phyloP scores from a whole-genome alignment of 2,329 filamentous ascomycete species.

The Aspergillus pseudoterreus region DNA sequence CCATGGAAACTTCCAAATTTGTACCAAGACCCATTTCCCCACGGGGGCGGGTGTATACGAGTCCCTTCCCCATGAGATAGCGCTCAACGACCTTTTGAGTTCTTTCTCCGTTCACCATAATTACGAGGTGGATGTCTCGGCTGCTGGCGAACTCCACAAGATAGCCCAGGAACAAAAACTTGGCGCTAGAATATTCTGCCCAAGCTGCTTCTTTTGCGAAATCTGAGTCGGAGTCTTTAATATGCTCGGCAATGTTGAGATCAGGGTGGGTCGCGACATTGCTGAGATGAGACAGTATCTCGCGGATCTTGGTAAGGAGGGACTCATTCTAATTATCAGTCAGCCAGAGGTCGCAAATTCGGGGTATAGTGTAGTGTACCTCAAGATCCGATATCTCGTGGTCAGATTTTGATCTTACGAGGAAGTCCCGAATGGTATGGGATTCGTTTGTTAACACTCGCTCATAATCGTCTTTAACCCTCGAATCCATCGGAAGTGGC shows the following conservation, averaged over 20 bases:
- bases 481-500: slow-evolving; percentile 41
- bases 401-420: slow-evolving; percentile 17
- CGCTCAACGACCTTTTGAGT: slow-evolving; percentile 38
- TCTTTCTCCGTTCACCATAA: slow-evolving; percentile 35
- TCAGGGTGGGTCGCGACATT: slow-evolving; percentile 45
- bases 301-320: slow-evolving; percentile 29
- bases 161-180: slow-evolving; percentile 44
- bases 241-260: slow-evolving; percentile 38
- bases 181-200: slow-evolving; percentile 47
- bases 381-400: slow-evolving; percentile 16
- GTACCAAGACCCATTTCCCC: slow-evolving; percentile 29
- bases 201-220: slow-evolving; percentile 39
- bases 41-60: slow-evolving; percentile 27
- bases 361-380: slow-evolving; percentile 18
- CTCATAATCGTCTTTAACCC: slow-evolving; percentile 42
- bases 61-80: slow-evolving; percentile 41
- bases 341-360: neutral
- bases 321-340: neutral
- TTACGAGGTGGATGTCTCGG: slow-evolving; percentile 37
- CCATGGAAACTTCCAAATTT: slow-evolving; percentile 34
- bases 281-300: slow-evolving; percentile 35
- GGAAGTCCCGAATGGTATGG: slow-evolving; percentile 27
- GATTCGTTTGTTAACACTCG: slow-evolving; percentile 26
- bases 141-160: slow-evolving; percentile 34
- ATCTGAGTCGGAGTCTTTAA: slow-evolving; percentile 31